Conservation (phyloP, 805 yeast genomes). For the Wickerhamiella australiensis region DNA sequence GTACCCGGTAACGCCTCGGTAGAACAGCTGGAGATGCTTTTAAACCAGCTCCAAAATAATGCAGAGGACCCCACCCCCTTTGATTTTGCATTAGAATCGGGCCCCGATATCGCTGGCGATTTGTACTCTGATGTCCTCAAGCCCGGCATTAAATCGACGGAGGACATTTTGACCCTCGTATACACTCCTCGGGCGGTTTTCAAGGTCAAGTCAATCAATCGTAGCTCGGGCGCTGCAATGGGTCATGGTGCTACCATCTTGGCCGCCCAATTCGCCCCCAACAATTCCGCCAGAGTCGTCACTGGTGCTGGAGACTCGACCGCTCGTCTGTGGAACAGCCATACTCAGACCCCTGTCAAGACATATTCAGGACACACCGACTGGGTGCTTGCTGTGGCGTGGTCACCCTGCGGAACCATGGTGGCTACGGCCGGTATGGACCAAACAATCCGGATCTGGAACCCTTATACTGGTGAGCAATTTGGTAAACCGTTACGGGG, state of each 20-base stretch:
- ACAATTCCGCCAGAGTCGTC: constrained; percentile 70
- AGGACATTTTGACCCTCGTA: constrained; percentile 80
- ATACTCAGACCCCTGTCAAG: constrained; percentile 79
- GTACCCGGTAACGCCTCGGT: constrained; percentile 85
- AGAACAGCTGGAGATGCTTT: constrained; percentile 72
- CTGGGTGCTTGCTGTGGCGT: constrained; percentile 87
- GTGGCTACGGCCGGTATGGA: constrained; percentile 97
- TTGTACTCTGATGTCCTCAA: constrained; percentile 69
- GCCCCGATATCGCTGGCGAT: constrained; percentile 63
- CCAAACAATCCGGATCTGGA: constrained; percentile 79
- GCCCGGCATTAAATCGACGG: constrained; percentile 80
- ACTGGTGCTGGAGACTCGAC: constrained; percentile 96
- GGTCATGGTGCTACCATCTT: constrained; percentile 93
- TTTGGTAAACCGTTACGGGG: constrained; percentile 67
- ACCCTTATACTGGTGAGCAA: constrained; percentile 57
- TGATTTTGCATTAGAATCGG: constrained; percentile 56
- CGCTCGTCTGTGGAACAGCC: constrained; percentile 93
- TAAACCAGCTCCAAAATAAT: constrained; percentile 53
- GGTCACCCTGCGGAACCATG: constrained; percentile 83
- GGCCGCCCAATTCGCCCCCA: constrained; percentile 88
- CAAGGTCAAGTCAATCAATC: constrained; percentile 80
- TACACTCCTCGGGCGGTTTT: constrained; percentile 93
- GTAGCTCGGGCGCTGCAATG: constrained; percentile 82
- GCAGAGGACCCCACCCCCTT: constrained; percentile 81
- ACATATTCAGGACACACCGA: constrained; percentile 76